Evolutionary conservation across 495 filamentous ascomycete genomes (phyloP), one percentile per base, ranked within the genome.

Genomic region (Penicillium manginii): DNA sequence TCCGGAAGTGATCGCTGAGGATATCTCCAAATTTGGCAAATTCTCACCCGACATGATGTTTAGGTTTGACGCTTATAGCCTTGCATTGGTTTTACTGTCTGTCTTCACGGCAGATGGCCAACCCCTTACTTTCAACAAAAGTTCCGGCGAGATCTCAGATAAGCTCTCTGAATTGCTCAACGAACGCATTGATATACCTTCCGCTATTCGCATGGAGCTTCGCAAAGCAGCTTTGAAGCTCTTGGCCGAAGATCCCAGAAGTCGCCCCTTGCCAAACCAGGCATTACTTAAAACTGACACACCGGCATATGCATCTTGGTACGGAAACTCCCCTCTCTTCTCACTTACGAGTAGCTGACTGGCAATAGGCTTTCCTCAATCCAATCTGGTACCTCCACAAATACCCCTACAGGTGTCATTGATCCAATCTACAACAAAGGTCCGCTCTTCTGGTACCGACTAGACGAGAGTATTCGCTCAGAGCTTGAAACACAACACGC

Each of bases 361-460:
- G 4, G 23, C 11, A 10, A 12, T 33, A 59, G 57, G 57, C 31
- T 59, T 37, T 37, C 57, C 5, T 54, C 57, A 22, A 59, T 54
- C 3, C 57, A 59, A 54, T 42, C 51, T 15, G 22, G 19, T 3
- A 11, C 57, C 40, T 43, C 40, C 18, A 52, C 26, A 9, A 40
- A 8, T 19, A 57, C 54, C 37, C 40, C 40, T 43, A n/a, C 40
- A 19, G 60, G 63, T 12, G 57, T 62, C 19, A 51, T 66, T 39
- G 60, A 66, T 23, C 63, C 63, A 7, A 52, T 63, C 29, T 66
- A 66, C 37, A 66, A 66, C 47, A 66, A 66, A 57, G 63, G 63
- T 0, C 63, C 63, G 0, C 50, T 63, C 11, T 66, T 66, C 29
- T 66, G 63, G 63, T 66, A 66, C 43, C 9, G 57, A 59, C 53